These are phyloP conservation scores for Choiromyces venosus DNA, from an alignment of 495 filamentous ascomycete species.

Conservation along the genomic window DNA sequence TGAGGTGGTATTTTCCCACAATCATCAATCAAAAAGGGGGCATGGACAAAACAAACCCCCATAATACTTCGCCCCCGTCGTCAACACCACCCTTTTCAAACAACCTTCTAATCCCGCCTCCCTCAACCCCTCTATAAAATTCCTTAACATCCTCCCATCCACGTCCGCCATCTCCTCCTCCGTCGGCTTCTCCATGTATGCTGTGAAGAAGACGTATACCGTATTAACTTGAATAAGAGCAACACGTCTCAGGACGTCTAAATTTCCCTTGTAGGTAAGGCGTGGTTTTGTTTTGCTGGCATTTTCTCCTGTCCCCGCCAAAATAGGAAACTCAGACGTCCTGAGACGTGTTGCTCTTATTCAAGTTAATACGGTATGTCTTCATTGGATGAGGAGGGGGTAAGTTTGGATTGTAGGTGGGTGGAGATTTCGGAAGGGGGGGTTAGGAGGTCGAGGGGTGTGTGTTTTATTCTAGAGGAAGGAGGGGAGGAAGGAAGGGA, in stretches of 20 bases:
- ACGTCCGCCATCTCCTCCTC: conserved; percentile 48
- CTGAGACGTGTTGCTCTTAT: too few species aligned
- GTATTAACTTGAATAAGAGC: too few species aligned
- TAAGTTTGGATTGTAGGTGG: conserved; percentile 18
- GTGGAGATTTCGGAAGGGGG: not conserved
- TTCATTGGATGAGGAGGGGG: too few species aligned
- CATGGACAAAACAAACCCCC: conserved; percentile 51
- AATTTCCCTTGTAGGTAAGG: too few species aligned
- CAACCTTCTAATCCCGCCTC: conserved; percentile 45
- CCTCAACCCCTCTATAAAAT: conserved; percentile 51
- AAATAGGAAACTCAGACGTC: too few species aligned
- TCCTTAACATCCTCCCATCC: conserved; percentile 49
- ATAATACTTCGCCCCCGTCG: conserved; percentile 55
- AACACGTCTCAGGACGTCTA: too few species aligned
- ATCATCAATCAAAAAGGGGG: too few species aligned
- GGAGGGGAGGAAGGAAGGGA: conserved; percentile 45
- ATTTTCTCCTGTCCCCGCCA: too few species aligned
- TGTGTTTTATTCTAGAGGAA: conserved; percentile 47
- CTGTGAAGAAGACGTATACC: conserved; percentile 50
- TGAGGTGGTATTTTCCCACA: too few species aligned
- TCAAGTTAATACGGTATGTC: too few species aligned
- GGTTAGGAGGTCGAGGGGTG: conserved; percentile 46
- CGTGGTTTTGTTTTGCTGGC: too few species aligned
- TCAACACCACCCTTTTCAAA: conserved; percentile 52
- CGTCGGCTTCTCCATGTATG: conserved; percentile 48